Base-by-base conservation (phyloP, 192 early-diverging fungal genomes). In the Chytriomyces sp. region DNA sequence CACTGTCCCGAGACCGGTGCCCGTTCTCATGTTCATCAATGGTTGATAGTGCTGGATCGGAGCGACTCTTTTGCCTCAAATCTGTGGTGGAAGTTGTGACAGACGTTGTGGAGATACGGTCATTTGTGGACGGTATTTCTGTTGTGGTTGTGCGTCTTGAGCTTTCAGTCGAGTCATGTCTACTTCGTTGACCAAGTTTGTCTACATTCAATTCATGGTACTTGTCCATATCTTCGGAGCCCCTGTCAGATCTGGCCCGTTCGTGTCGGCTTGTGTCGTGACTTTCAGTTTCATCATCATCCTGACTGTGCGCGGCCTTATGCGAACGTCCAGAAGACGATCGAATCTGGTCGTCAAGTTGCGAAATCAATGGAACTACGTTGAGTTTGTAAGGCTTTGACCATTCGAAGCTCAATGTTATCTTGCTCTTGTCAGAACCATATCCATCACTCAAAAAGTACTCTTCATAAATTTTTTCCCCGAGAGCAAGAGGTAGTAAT, bases 331-430 rank as follows among this genome's bases (percentile, higher is more conserved):
- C 71, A 3, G 33, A n/a, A 4, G 44, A 17, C 0, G 59, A 63
- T 7, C 32, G 36, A 6, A 52, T 26, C 17, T 52, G 33, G 1
- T 73, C 61, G 31, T 73, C 61, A 10, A 73, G 60, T 33, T 31
- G 61, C 19, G 52, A 60, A 71, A 68, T 59, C 36, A 78, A 66
- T 22, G 80, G 70, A 17, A 59, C 56, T 5, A 64, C 36, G 17
- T 80, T 53, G 4, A 76, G 62, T 31, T 59, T 61, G 68, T 84
- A 82, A 19, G 78, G 78, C 63, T 75, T 74, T 6, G 75, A 76
- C 83, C 83, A 84, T n/a, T 74, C 65, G 4, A 84, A 31, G 25
- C 44, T 54, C n/a, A 82, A 14, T 5, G 49, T 28, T 5, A 84
- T 36, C 28, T 56, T 60, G n/a, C 83, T 81, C 49, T 53, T 38